Conservation (phyloP, 2,329 filamentous ascomycete species). For the Colletotrichum lini region DNA sequence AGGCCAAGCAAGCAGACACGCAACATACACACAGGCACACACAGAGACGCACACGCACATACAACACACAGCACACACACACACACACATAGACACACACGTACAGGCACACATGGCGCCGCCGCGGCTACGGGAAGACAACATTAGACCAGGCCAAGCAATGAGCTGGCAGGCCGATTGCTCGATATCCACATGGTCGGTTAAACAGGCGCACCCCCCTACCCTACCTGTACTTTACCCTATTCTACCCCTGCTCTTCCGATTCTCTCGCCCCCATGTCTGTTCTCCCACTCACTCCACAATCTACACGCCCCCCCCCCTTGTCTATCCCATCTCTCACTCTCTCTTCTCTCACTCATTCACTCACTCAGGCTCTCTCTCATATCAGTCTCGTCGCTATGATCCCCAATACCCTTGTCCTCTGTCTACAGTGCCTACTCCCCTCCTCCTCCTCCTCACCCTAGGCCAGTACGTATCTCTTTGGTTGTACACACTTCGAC, state of each 20-base stretch:
- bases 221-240: too few species aligned
- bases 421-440: not conserved
- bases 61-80: constrained; percentile 28
- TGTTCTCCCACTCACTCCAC: constrained; percentile 6
- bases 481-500: constrained; percentile 24
- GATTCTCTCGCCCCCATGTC: not conserved
- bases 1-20: constrained; percentile 42
- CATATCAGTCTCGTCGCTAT: too few species aligned
- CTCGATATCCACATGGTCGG: constrained; percentile 40
- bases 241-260: too few species aligned
- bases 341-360: too few species aligned
- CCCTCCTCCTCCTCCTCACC: not conserved
- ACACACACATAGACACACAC: constrained; percentile 43
- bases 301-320: constrained; percentile 18
- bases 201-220: constrained; percentile 11
- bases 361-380: too few species aligned
- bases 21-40: constrained; percentile 39
- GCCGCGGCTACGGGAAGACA: constrained; percentile 36
- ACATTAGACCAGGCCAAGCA: constrained; percentile 32
- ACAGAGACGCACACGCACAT: too few species aligned
- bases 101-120: constrained; percentile 42
- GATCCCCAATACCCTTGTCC: not conserved
- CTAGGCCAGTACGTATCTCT: constrained; percentile 18
- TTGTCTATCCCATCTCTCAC: not conserved
- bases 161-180: constrained; percentile 32